Evolutionary conservation across 169 alveolate genomes (phyloP).

Genomic region (Eimeria falciformis): DNA sequence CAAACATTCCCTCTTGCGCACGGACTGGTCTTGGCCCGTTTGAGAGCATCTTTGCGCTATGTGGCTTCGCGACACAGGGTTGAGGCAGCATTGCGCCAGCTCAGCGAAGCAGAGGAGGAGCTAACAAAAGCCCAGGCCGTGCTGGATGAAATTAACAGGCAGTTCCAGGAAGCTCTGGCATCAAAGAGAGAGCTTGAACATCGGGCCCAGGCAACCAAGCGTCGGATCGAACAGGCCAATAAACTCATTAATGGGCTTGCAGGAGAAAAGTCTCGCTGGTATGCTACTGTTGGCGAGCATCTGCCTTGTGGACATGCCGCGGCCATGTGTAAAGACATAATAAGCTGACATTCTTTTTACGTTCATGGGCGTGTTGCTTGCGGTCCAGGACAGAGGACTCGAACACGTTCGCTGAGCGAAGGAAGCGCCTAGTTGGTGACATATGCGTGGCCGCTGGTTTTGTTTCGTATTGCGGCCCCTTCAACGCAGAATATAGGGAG

Average conservation of each 20-base stretch:
- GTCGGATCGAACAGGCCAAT: constrained; percentile 95
- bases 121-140: constrained; percentile 90
- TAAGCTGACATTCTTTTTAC: not conserved
- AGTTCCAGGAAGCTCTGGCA: constrained; percentile 91
- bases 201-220: constrained; percentile 92
- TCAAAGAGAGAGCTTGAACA: constrained; percentile 94
- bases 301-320: not conserved
- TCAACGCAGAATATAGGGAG: constrained; percentile 96
- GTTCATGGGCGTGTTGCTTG: not conserved
- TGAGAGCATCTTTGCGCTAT: not conserved
- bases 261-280: constrained; percentile 95
- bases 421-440: constrained; percentile 95
- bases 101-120: constrained; percentile 93
- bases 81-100: constrained; percentile 92
- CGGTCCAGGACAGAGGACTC: constrained; percentile 90
- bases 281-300: not conserved
- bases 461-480: constrained; percentile 97
- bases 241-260: constrained; percentile 94
- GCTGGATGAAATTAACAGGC: constrained; percentile 90
- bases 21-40: too few relatives aligned
- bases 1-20: too few relatives aligned
- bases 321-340: not conserved
- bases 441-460: constrained; percentile 95
- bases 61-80: constrained; percentile 87
- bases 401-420: constrained; percentile 92